These are phyloP conservation scores for Pseudogymnoascus sp. DNA, from an alignment of 2,329 filamentous ascomycete species.

Conservation along the genomic window DNA sequence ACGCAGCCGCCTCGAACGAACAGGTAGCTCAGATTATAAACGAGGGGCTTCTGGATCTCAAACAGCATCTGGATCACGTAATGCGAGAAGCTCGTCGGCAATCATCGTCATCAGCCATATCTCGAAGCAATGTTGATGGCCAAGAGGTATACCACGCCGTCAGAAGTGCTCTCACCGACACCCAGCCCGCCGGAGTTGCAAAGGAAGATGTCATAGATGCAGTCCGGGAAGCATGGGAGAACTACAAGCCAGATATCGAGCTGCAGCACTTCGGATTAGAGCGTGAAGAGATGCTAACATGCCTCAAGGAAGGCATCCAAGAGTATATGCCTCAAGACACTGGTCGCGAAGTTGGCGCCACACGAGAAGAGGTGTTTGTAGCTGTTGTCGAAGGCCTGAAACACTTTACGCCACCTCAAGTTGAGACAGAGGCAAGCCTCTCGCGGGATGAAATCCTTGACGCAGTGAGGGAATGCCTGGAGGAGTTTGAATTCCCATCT, in stretches of 20 bases:
- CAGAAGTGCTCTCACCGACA: constrained; percentile 61
- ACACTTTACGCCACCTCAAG: constrained; percentile 67
- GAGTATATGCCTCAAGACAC: constrained; percentile 53
- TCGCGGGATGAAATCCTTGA: constrained; percentile 79
- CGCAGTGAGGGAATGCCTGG: constrained; percentile 78
- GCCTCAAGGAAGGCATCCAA: constrained; percentile 77
- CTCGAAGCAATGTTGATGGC: constrained; percentile 63
- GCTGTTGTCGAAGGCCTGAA: constrained; percentile 83
- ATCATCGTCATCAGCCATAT: constrained; percentile 57
- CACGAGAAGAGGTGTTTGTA: constrained; percentile 76
- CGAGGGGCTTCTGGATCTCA: constrained; percentile 73
- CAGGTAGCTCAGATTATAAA: constrained; percentile 75
- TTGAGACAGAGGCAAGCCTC: constrained; percentile 62
- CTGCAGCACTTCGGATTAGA: constrained; percentile 86
- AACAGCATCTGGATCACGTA: constrained; percentile 73
- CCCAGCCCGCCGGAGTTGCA: constrained; percentile 48
- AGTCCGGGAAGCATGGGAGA: constrained; percentile 86
- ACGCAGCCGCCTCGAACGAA: constrained; percentile 52
- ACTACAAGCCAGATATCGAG: constrained; percentile 88
- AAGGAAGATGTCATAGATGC: constrained; percentile 81
- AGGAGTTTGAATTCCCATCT: constrained; percentile 72
- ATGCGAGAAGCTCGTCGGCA: constrained; percentile 69
- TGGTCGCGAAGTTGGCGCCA: constrained; percentile 49
- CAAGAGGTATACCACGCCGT: constrained; percentile 83
- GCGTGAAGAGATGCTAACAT: constrained; percentile 81